Evolutionary conservation across 441 rosid species (phyloP).

Genomic region (Pelargonium australe): DNA sequence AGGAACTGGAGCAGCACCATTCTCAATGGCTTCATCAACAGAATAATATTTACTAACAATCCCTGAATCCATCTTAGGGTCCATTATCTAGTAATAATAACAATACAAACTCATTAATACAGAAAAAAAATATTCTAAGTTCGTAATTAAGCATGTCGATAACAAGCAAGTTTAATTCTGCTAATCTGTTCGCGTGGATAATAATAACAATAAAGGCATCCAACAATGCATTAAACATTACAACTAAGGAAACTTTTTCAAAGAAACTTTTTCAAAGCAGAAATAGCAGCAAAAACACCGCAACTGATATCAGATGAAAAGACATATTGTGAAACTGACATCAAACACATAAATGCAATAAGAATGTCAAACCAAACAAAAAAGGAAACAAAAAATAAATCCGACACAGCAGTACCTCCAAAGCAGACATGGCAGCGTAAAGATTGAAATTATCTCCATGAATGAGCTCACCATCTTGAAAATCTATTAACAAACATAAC

Average conservation of each 20-base stretch:
- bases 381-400: background rate
- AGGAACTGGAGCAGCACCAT: slow-evolving; percentile 82
- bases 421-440: slow-evolving; percentile 96
- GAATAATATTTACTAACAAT: slow-evolving; percentile 72
- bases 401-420: slow-evolving; percentile 55
- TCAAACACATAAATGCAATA: background rate
- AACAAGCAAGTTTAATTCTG: background rate
- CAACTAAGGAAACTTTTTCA: background rate
- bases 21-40: slow-evolving; percentile 86
- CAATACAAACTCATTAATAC: background rate
- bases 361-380: slow-evolving; percentile 4
- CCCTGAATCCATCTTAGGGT: slow-evolving; percentile 99
- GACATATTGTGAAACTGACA: background rate
- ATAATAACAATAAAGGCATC: background rate
- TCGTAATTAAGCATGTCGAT: background rate
- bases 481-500: slow-evolving; percentile 42
- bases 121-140: slow-evolving; percentile 4
- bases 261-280: background rate
- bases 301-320: background rate
- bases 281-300: slow-evolving; percentile 1
- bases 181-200: background rate
- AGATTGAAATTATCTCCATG: slow-evolving; percentile 96
- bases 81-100: slow-evolving; percentile 67
- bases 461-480: slow-evolving; percentile 80
- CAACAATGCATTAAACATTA: background rate